These are phyloP conservation scores for Microthlaspi erraticum DNA, from an alignment of 345 rosid genomes.

Conservation along the genomic window DNA sequence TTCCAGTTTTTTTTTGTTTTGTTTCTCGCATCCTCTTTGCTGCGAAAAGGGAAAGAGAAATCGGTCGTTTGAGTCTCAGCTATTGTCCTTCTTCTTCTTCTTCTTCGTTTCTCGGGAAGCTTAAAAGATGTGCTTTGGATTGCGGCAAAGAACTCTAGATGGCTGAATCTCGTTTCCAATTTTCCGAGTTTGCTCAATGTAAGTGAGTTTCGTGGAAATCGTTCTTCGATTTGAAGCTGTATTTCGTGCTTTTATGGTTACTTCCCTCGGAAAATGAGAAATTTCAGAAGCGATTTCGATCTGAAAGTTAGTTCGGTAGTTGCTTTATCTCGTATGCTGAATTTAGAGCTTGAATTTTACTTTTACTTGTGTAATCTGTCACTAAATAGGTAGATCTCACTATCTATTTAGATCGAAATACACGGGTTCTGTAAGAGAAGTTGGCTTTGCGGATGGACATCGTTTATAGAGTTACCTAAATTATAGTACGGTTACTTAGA, in stretches of 20 bases:
- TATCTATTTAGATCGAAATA: no score
- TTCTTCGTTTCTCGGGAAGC: neutral
- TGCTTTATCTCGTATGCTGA: conserved; percentile 3
- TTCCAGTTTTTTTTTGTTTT: neutral
- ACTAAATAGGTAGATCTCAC: no score
- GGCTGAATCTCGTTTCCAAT: conserved; percentile 14
- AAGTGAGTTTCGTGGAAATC: conserved; percentile 2
- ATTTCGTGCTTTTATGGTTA: neutral
- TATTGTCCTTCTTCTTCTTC: neutral
- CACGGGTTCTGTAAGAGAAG: conserved; percentile 92
- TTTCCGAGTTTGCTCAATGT: conserved; percentile 25
- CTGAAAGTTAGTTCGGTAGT: neutral
- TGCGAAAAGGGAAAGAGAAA: conserved; percentile 16
- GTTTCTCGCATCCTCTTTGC: neutral
- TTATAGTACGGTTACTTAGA: conserved; percentile 83
- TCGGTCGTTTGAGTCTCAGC: conserved; percentile 4
- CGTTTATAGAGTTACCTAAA: conserved; percentile 88
- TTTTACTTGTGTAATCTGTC: neutral
- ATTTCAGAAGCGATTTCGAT: neutral
- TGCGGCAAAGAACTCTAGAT: neutral
- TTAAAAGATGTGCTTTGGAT: neutral
- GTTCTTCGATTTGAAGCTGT: conserved; percentile 1
- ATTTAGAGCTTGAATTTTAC: conserved; percentile 3
- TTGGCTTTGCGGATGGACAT: conserved; percentile 97
- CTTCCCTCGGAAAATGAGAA: neutral